Base-by-base conservation (phyloP, 192 early-diverging fungal genomes). In the Allomyces arbusculus region DNA sequence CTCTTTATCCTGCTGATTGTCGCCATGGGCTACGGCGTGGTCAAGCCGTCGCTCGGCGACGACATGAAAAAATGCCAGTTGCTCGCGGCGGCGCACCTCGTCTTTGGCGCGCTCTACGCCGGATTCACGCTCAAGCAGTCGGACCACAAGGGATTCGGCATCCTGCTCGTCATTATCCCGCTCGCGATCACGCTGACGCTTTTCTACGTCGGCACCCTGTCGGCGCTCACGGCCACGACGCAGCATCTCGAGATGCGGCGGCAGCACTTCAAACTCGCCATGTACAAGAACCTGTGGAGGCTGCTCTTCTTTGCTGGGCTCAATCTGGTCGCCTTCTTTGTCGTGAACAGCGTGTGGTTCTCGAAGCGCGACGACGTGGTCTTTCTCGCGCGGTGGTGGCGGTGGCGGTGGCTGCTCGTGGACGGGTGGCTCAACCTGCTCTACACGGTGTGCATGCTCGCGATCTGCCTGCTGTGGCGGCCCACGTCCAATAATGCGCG, bases 1-100 rank as follows among this genome's bases (percentile, higher is more conserved):
- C 90, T 98, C 70, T 96, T 96, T 68, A 92, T 98, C 86, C 79
- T 98, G 1, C 78, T 98, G 61, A 90, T 98, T 62, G 92, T 95
- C 10, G 84, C 89, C 7, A 85, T 98, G 69, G 95, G 95, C 24
- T 98, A 94, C 73, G 92, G 95, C 61, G 94, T 98, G 23, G 91
- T 98, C 23, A 86, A 85, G 61, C 93, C 93, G 10, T 88, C 90
- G 23, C 82, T 98, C 43, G 93, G 93, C 24, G 73, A 77, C 50
- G 87, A 86, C 22, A 96, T 99, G 93, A 89, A 85, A 62, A 89
- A 86, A 67, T 91, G 91, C 72, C 73, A 87, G 12, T 71, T 81
- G 44, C 75, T 99, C 20, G 84, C 88, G 24, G 75, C 77, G 10
- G 75, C 87, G 0, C 92, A 99, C 71, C 95, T 99, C 69, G 71